A percentile compares a stretch with the other conserved stretches of the same genome.
Evolutionary conservation across 306 rosid genomes (phyloP).

Genomic region (Rosa rugosa): DNA sequence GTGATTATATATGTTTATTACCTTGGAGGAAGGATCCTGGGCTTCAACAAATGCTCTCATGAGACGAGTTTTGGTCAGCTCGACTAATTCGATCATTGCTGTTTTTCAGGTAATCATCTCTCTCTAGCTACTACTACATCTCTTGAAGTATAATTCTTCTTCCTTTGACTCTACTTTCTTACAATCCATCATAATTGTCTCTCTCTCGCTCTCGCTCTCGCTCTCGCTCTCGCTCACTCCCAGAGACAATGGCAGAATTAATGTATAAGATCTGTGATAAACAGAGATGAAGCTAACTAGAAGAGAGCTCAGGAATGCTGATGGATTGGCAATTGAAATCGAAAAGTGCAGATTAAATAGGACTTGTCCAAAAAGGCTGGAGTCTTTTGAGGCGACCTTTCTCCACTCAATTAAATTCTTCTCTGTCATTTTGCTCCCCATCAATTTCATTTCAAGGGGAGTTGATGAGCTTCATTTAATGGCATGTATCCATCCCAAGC

Average conservation of each 20-base stretch:
- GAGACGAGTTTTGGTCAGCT: slow-evolving; percentile 14
- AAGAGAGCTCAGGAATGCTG: neutral
- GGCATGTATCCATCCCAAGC: neutral
- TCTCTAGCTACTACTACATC: neutral
- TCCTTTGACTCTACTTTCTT: neutral
- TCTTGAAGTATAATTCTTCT: neutral
- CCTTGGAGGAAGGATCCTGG: slow-evolving; percentile 34
- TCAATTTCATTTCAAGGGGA: neutral
- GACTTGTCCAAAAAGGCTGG: neutral
- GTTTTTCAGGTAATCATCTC: neutral
- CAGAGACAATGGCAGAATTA: neutral
- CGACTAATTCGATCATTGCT: slow-evolving; percentile 3
- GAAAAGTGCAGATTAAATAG: neutral
- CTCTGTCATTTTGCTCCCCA: neutral
- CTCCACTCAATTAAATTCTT: neutral
- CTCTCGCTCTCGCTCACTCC: neutral
- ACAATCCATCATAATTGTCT: neutral
- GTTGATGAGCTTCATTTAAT: neutral
- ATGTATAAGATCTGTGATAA: neutral
- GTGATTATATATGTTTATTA: neutral
- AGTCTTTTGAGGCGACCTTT: neutral
- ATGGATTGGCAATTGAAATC: neutral
- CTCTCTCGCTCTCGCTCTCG: neutral
- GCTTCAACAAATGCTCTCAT: slow-evolving; percentile 28
- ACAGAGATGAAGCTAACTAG: neutral